These are phyloP conservation scores for Chaetomiaceae sp. DNA, from an alignment of 2,329 filamentous ascomycete genomes.

Conservation along the genomic window DNA sequence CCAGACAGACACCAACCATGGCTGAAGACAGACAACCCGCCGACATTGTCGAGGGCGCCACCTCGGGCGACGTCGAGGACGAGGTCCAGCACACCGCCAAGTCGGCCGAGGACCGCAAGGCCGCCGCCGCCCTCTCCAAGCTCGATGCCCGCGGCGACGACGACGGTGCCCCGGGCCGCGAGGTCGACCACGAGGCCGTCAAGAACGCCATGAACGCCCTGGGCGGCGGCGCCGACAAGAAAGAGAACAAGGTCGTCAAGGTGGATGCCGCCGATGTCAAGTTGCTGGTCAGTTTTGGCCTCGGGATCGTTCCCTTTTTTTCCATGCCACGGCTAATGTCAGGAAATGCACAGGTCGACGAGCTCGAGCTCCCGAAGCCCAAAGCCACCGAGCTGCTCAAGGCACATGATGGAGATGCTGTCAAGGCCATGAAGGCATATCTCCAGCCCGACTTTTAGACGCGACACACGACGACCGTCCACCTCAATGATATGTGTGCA, in stretches of 20 bases:
- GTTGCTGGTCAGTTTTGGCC: constrained; percentile 52
- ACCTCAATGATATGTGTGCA: background rate
- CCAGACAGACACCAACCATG: constrained; percentile 49
- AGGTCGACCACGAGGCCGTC: constrained; percentile 66
- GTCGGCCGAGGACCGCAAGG: constrained; percentile 72
- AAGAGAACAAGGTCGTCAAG: constrained; percentile 61
- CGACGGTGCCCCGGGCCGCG: constrained; percentile 41
- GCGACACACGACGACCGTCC: background rate
- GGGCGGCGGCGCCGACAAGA: constrained; percentile 37
- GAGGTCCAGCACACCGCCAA: constrained; percentile 51
- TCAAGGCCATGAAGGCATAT: constrained; percentile 62
- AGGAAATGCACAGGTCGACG: constrained; percentile 58
- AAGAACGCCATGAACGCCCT: constrained; percentile 68
- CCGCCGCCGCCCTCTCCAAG: constrained; percentile 66
- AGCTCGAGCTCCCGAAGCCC: constrained; percentile 66
- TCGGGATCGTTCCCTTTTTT: background rate
- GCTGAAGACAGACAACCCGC: constrained; percentile 58
- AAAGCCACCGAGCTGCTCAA: constrained; percentile 73
- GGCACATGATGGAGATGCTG: constrained; percentile 64
- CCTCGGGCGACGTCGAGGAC: constrained; percentile 55
- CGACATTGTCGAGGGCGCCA: constrained; percentile 55
- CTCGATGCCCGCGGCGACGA: constrained; percentile 57
- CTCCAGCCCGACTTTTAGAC: constrained; percentile 27
- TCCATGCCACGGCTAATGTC: too few relatives aligned
- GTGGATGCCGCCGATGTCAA: constrained; percentile 68